A percentile compares a stretch with the other conserved stretches of the same genome.
These are phyloP conservation scores for Nothomitra cinnamomea DNA, from an alignment of 2,329 filamentous ascomycete species.

Conservation along the genomic window DNA sequence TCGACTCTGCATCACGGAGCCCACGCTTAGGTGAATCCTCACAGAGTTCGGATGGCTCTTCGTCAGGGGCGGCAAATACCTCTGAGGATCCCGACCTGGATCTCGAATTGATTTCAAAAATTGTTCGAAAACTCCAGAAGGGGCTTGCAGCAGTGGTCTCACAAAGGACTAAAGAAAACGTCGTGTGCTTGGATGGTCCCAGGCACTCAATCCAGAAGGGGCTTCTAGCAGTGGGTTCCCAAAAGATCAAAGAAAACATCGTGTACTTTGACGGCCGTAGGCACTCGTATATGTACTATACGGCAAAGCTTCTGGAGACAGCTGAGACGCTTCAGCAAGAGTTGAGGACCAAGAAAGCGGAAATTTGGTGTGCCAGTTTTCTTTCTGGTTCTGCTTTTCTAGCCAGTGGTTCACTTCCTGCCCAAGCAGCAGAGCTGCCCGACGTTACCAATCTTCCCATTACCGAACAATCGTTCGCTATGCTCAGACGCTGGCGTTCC, in stretches of 20 bases:
- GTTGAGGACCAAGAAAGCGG: not conserved
- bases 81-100: not conserved
- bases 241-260: not conserved
- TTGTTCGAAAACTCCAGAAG: not conserved
- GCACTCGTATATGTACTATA: not conserved
- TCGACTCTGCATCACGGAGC: not conserved
- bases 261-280: not conserved
- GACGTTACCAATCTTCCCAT: not conserved
- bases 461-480: not conserved
- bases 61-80: not conserved
- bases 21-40: not conserved
- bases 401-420: not conserved
- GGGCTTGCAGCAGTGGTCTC: not conserved
- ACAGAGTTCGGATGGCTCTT: not conserved
- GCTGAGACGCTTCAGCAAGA: not conserved
- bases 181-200: not conserved
- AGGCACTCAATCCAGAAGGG: not conserved
- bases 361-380: not conserved
- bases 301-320: not conserved
- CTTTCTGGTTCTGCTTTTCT: not conserved
- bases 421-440: not conserved
- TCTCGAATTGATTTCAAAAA: not conserved
- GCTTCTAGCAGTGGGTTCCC: not conserved
- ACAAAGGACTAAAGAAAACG: not conserved
- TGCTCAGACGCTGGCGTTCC: not conserved